phyloP scores from a whole-genome alignment of 2,329 filamentous ascomycete species.

The Epicoccum sorghinum region DNA sequence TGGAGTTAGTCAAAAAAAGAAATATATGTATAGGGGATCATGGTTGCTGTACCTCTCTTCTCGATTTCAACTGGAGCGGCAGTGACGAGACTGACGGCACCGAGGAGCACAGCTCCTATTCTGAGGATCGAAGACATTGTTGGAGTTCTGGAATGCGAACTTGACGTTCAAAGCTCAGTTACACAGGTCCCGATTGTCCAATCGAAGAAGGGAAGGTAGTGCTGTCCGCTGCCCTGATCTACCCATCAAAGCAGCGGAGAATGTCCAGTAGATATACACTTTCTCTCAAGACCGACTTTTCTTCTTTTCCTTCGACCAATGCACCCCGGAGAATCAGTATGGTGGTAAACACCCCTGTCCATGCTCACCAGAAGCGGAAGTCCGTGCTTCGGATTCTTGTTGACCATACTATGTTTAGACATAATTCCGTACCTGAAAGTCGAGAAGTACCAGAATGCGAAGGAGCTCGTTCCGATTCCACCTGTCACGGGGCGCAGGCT shows the following conservation, averaged over 20 bases:
- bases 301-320: background rate
- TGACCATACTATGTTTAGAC: conserved; percentile 14
- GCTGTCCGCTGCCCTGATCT: conserved; percentile 1
- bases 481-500: background rate
- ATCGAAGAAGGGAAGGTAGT: conserved; percentile 1
- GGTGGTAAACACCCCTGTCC: conserved; percentile 10
- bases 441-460: background rate
- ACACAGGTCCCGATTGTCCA: background rate
- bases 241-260: conserved; percentile 1
- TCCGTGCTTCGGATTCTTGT: conserved; percentile 9
- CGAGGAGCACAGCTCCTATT: conserved; percentile 26
- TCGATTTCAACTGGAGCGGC: conserved; percentile 36
- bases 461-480: conserved; percentile 2
- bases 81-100: conserved; percentile 27
- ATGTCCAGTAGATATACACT: conserved; percentile 10
- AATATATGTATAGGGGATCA: background rate
- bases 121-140: conserved; percentile 23
- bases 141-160: background rate
- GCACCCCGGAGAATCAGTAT: conserved; percentile 6
- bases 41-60: conserved; percentile 32
- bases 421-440: conserved; percentile 13
- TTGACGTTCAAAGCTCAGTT: conserved; percentile 1
- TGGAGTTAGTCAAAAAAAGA: background rate
- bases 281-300: conserved; percentile 2
- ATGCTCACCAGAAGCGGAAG: conserved; percentile 8